Evolutionary conservation across 345 rosid species (phyloP).

Genomic region (Orychophragmus violaceus): DNA sequence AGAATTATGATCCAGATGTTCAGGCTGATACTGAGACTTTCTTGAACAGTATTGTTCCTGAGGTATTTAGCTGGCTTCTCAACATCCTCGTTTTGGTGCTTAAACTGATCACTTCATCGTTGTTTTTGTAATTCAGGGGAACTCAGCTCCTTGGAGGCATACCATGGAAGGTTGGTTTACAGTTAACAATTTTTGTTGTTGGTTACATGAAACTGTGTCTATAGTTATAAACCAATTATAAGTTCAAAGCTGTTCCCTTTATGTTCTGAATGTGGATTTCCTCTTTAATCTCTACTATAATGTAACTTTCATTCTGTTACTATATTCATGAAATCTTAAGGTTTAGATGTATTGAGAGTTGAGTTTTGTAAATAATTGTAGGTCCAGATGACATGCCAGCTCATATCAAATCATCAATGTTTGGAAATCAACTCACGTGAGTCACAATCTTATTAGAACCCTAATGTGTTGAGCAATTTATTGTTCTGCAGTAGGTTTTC

Average conservation of each 20-base stretch:
- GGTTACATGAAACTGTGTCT: not conserved
- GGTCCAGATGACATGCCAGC: conserved; percentile 99
- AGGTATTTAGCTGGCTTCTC: conserved; percentile 32
- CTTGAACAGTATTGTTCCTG: conserved; percentile 87
- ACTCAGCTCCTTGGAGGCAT: too few species aligned
- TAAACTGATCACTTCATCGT: too few species aligned
- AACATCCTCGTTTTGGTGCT: too few species aligned
- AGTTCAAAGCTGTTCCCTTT: not conserved
- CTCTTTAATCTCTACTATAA: not conserved
- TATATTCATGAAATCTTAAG: not conserved
- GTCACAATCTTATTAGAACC: conserved; percentile 30
- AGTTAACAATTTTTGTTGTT: not conserved
- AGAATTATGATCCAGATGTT: conserved; percentile 93
- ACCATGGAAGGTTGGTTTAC: too few species aligned
- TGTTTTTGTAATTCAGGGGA: too few species aligned
- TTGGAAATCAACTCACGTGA: conserved; percentile 80
- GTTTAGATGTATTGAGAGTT: not conserved
- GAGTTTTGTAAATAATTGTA: conserved; percentile 30
- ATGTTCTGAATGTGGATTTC: not conserved
- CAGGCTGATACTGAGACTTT: conserved; percentile 90
- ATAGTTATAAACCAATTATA: too few species aligned
- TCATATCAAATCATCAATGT: conserved; percentile 91
- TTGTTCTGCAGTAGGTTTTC: not conserved
- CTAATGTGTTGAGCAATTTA: not conserved
- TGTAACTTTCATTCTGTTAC: too few species aligned